Base-by-base conservation (phyloP, 2,329 filamentous ascomycete species). In the Penicillium digitatum region DNA sequence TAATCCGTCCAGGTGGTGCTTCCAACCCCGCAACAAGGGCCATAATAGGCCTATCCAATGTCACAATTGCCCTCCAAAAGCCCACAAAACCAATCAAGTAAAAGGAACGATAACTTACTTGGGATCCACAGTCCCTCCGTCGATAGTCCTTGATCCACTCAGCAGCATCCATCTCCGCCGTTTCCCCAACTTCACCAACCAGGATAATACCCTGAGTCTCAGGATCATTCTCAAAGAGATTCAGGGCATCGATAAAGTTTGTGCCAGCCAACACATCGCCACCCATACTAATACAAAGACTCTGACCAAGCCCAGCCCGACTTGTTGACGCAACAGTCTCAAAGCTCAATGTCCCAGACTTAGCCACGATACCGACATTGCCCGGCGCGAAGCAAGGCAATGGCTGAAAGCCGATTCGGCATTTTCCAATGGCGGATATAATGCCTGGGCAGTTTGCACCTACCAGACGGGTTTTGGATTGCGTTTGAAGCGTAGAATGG, bases 371-470 rank as follows among this genome's bases (percentile, higher is more conserved):
- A 2, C 88, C 88, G 22, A 93, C 78, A 54, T 82, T 81, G 0
- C 88, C 89, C 0, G 83, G 81, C 54, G 79, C 76, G 66, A 90
- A 92, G 55, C 85, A 89, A 0, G 86, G 82, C 12, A 92, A 75
- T 5, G 89, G 89, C 69, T 91, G 88, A 67, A 92, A 91, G 0
- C 89, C 88, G 67, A 88, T 85, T 42, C 85, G 79, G 62, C 88
- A 92, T 63, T 80, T 82, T 2, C 84, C 86, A 22, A 85, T 81
- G 0, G 88, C 86, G 4, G 87, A 87, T 54, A 92, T 90, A 58
- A 93, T 90, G 0, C 89, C 89, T 0, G 89, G 88, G 20, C 87
- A 88, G 68, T 92, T 93, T n/a, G 89, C 87, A 1, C 89, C 89
- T 0, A 93, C 87, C 0, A 93, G 79, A 7, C 89, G 79, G 0